Conservation (phyloP, 2,329 filamentous ascomycete genomes). For the Cladosporium sp. region DNA sequence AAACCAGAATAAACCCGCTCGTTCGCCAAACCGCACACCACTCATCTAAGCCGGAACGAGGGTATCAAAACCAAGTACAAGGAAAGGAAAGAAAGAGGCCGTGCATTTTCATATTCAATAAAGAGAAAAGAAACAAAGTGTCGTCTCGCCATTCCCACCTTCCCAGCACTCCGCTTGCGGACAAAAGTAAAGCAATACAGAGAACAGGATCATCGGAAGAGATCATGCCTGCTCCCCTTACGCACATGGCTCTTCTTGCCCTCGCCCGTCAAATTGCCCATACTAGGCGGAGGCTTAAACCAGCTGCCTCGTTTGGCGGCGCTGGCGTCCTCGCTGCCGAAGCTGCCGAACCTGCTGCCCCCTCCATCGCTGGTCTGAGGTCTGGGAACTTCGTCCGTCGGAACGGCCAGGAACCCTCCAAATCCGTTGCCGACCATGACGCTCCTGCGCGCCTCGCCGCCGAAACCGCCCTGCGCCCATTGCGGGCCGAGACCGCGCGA, state of each 20-base stretch:
- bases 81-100: too few relatives aligned
- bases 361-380: conserved; percentile 29
- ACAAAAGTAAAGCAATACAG: too few relatives aligned
- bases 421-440: conserved; percentile 65
- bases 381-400: conserved; percentile 43
- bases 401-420: conserved; percentile 62
- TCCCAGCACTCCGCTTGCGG: neutral
- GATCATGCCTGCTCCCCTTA: conserved; percentile 31
- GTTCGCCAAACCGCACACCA: too few relatives aligned
- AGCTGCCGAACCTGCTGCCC: conserved; percentile 11
- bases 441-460: conserved; percentile 55
- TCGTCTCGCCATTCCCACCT: neutral
- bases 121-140: neutral
- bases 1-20: too few relatives aligned
- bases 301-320: conserved; percentile 17
- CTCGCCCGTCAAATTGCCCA: conserved; percentile 17
- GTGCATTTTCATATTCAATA: neutral
- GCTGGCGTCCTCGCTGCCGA: conserved; percentile 19
- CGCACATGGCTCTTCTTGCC: conserved; percentile 20
- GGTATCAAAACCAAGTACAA: too few relatives aligned
- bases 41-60: too few relatives aligned
- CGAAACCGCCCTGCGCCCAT: conserved; percentile 45
- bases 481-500: conserved; percentile 48
- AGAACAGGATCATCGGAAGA: conserved; percentile 34
- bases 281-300: conserved; percentile 28